phyloP scores from a whole-genome alignment of 805 yeast genomes.

The Torulaspora franciscae region DNA sequence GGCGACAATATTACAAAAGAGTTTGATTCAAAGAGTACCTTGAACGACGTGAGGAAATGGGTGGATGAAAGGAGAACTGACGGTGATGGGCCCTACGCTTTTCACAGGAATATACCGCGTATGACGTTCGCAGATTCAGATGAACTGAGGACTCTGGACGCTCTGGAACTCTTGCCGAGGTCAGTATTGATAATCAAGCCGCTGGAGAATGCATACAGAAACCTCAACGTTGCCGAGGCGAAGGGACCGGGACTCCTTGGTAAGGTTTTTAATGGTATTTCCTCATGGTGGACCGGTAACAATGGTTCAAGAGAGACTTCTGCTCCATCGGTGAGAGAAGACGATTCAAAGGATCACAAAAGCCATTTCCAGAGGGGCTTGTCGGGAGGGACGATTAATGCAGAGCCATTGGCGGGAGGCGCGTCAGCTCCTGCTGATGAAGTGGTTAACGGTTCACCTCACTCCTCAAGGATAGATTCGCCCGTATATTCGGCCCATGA shows the following conservation, averaged over 20 bases:
- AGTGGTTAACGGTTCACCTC: conserved; percentile 9
- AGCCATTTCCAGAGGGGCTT: neutral
- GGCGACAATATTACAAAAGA: conserved; percentile 53
- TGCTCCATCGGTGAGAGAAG: neutral
- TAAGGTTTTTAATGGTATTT: conserved; percentile 33
- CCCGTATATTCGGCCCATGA: conserved; percentile 16
- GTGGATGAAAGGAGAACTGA: conserved; percentile 49
- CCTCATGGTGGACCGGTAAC: conserved; percentile 34
- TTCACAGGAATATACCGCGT: conserved; percentile 54
- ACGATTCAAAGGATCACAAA: neutral
- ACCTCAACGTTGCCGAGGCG: conserved; percentile 28
- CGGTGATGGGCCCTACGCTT: conserved; percentile 41
- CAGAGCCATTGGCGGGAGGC: conserved; percentile 16
- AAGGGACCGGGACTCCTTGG: conserved; percentile 33
- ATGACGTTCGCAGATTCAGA: conserved; percentile 58
- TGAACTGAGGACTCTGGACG: conserved; percentile 50
- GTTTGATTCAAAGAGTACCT: conserved; percentile 44
- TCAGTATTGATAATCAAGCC: conserved; percentile 75
- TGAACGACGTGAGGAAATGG: conserved; percentile 59
- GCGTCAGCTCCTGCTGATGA: conserved; percentile 2
- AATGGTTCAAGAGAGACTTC: neutral
- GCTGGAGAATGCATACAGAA: conserved; percentile 27
- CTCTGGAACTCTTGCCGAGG: conserved; percentile 61
- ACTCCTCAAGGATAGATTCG: conserved; percentile 19
- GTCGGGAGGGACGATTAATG: neutral